Evolutionary conservation across 2,329 filamentous ascomycete genomes (phyloP).

Genomic region (Herpotrichia juniperi): DNA sequence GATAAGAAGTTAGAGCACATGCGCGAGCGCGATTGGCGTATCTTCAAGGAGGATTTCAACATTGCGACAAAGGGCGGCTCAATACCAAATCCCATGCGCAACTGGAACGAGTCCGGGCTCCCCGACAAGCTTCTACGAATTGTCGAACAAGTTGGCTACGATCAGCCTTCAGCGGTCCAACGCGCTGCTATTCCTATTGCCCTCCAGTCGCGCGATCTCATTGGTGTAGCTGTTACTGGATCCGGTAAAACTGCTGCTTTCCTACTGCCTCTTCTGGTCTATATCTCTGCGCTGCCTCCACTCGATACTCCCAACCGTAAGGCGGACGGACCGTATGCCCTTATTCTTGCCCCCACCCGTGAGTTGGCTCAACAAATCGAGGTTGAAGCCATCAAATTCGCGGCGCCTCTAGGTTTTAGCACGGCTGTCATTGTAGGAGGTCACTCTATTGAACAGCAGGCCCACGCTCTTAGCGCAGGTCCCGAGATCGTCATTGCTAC

Average conservation of each 20-base stretch:
- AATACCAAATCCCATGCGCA: conserved; percentile 96
- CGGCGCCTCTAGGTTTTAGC: conserved; percentile 85
- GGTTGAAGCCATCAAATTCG: conserved; percentile 90
- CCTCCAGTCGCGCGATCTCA: conserved; percentile 89
- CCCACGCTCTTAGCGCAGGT: conserved; percentile 85
- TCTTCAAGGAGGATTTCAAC: conserved; percentile 99
- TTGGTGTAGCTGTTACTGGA: conserved; percentile 96
- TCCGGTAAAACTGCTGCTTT: conserved; percentile 98
- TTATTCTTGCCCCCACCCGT: conserved; percentile 94
- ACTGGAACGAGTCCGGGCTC: conserved; percentile 84
- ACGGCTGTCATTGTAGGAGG: conserved; percentile 98
- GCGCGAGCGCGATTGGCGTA: conserved; percentile 97
- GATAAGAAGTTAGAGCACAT: conserved; percentile 92
- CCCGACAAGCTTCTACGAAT: conserved; percentile 80
- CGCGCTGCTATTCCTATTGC: conserved; percentile 95
- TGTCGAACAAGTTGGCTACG: conserved; percentile 84
- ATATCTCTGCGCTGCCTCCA: conserved; percentile 88
- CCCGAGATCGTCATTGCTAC: conserved; percentile 99
- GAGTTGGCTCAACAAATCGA: conserved; percentile 98
- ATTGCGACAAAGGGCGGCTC: conserved; percentile 91
- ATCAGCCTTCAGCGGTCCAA: conserved; percentile 89
- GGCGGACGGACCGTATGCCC: conserved; percentile 88
- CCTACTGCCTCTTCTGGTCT: conserved; percentile 87
- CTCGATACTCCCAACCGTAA: conserved; percentile 87
- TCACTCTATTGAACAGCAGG: conserved; percentile 92